phyloP scores from a whole-genome alignment of 202 grass and related monocot species.

The Panicum hallii region DNA sequence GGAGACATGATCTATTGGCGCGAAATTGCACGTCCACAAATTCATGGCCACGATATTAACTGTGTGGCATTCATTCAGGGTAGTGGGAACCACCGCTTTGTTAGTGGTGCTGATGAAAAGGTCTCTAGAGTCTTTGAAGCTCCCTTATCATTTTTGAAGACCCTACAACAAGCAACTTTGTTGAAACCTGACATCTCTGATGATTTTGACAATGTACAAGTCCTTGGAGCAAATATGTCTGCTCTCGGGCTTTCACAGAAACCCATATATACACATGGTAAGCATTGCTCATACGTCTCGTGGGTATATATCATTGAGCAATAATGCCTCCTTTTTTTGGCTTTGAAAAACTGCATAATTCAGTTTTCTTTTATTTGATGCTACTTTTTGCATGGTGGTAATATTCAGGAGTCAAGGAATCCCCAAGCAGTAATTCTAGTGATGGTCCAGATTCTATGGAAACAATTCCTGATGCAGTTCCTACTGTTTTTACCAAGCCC shows the following conservation, averaged over 20 bases:
- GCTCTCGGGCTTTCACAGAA: slow-evolving; percentile 97
- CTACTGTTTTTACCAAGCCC: slow-evolving; percentile 78
- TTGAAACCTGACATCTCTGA: slow-evolving; percentile 63
- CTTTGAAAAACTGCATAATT: slow-evolving; percentile 26
- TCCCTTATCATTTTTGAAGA: slow-evolving; percentile 90
- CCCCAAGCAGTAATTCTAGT: slow-evolving; percentile 45
- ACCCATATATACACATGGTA: slow-evolving; percentile 87
- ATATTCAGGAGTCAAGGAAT: slow-evolving; percentile 61
- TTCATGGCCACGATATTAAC: slow-evolving; percentile 96
- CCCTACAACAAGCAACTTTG: slow-evolving; percentile 72
- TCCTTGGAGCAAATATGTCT: slow-evolving; percentile 98
- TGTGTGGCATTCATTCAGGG: slow-evolving; percentile 82
- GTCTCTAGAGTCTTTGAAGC: slow-evolving; percentile 95
- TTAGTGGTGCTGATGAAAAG: slow-evolving; percentile 98
- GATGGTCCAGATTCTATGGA: slow-evolving; percentile 79
- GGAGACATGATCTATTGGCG: slow-evolving; percentile 66
- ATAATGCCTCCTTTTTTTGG: slow-evolving; percentile 30
- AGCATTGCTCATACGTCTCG: slow-evolving; percentile 29
- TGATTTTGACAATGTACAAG: slow-evolving; percentile 70
- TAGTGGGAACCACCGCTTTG: slow-evolving; percentile 80
- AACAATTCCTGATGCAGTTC: slow-evolving; percentile 94
- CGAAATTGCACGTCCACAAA: slow-evolving; percentile 86
- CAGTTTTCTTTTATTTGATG: slow-evolving; percentile 28
- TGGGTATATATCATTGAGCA: background rate
- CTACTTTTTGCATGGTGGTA: slow-evolving; percentile 37